Conservation (phyloP, 352 stramenopile species). For the Pythium folliculosum region DNA sequence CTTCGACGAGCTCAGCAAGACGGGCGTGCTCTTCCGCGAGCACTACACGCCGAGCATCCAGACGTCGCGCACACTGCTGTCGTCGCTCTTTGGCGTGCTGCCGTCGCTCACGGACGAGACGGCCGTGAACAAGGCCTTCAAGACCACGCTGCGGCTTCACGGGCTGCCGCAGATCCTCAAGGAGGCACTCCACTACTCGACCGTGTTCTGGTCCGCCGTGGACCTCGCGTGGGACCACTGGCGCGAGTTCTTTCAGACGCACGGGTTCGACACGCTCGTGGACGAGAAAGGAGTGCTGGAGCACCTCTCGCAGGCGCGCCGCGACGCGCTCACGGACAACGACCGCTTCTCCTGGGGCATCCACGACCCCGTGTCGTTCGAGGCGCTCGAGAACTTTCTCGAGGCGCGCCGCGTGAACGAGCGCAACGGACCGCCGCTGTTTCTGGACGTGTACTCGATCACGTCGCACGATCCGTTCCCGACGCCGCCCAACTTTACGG, state of each 20-base stretch:
- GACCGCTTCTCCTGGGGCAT: constrained; percentile 17
- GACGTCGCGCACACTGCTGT: constrained; percentile 19
- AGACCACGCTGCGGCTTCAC: background rate
- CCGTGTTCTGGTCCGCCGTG: constrained; percentile 18
- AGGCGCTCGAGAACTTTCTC: constrained; percentile 5
- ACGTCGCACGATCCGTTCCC: constrained; percentile 17
- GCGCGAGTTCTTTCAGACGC: constrained; percentile 2
- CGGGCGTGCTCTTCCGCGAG: constrained; percentile 15
- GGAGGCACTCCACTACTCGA: constrained; percentile 10
- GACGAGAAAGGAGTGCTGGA: constrained; percentile 6
- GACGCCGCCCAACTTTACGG: background rate
- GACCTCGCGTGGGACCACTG: constrained; percentile 22
- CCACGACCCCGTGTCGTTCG: constrained; percentile 20
- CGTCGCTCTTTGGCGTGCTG: constrained; percentile 15
- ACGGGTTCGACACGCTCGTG: constrained; percentile 20
- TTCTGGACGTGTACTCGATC: constrained; percentile 25
- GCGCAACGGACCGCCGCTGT: constrained; percentile 4
- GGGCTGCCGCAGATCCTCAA: constrained; percentile 21
- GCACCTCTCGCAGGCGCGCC: background rate
- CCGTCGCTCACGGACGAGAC: constrained; percentile 7
- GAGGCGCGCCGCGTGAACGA: background rate
- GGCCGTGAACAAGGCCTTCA: background rate
- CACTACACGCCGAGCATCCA: constrained; percentile 24
- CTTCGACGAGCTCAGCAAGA: constrained; percentile 11
- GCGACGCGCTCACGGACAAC: constrained; percentile 4